Conservation (phyloP, 129 eudicot genomes). For the carrot (Daucus carota) region DH1_v3.0 NC_030387.2:31485501-31486000, state of each 20-base stretch:
- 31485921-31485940: too few species aligned
- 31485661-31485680: conserved; percentile 89
- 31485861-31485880: neutral
- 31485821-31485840: neutral
- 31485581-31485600: conserved; percentile 97
- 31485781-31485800: neutral
- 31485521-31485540: conserved; percentile 59
- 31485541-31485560: conserved; percentile 94
- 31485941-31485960: too few species aligned
- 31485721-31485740: neutral
- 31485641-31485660: conserved; percentile 87
- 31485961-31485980: too few species aligned
- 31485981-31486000: too few species aligned
- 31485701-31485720: neutral
- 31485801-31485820: neutral
- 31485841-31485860: neutral
- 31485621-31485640: conserved; percentile 96
- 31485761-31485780: neutral
- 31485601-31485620: conserved; percentile 86
- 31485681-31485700: conserved; percentile 41
- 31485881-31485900: neutral
- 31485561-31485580: conserved; percentile 96
- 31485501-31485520: conserved; percentile 58
- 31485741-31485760: neutral
- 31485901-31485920: neutral